Percentiles rank a stretch among this genome's conserved stretches.
Evolutionary conservation across 768 basidiomycete species (phyloP).

Genomic region (Mycena metata): DNA sequence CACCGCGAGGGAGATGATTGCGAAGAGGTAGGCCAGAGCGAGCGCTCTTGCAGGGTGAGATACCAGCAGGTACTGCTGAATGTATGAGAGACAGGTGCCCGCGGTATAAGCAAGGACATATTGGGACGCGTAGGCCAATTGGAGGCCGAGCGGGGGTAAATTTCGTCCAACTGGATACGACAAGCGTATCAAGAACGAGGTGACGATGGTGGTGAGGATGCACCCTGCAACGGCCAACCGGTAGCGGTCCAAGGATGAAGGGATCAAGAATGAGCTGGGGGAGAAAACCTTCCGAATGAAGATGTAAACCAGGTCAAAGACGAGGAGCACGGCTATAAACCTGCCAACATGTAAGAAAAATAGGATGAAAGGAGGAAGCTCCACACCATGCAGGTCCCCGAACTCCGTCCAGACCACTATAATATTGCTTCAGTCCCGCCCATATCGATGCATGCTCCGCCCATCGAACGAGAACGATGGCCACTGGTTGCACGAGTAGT

Average conservation of each 20-base stretch:
- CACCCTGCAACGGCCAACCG: conserved; percentile 15
- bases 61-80: conserved; percentile 29
- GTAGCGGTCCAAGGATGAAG: conserved; percentile 11
- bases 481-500: conserved; percentile 20
- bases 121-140: conserved; percentile 31
- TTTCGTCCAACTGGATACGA: conserved; percentile 25
- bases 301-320: conserved; percentile 36
- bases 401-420: conserved; percentile 15
- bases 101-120: conserved; percentile 34
- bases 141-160: conserved; percentile 17
- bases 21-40: conserved; percentile 21
- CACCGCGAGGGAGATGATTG: conserved; percentile 10
- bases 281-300: conserved; percentile 18
- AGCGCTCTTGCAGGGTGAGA: conserved; percentile 22
- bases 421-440: conserved; percentile 23
- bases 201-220: conserved; percentile 20
- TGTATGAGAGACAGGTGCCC: conserved; percentile 31
- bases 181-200: conserved; percentile 28
- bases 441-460: conserved; percentile 10
- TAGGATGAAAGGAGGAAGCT: neutral
- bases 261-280: conserved; percentile 26
- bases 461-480: conserved; percentile 13
- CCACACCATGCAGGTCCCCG: conserved; percentile 31
- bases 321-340: conserved; percentile 30
- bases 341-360: neutral